Evolutionary conservation across 441 rosid species (phyloP).

Genomic region (Gossypium aridum): DNA sequence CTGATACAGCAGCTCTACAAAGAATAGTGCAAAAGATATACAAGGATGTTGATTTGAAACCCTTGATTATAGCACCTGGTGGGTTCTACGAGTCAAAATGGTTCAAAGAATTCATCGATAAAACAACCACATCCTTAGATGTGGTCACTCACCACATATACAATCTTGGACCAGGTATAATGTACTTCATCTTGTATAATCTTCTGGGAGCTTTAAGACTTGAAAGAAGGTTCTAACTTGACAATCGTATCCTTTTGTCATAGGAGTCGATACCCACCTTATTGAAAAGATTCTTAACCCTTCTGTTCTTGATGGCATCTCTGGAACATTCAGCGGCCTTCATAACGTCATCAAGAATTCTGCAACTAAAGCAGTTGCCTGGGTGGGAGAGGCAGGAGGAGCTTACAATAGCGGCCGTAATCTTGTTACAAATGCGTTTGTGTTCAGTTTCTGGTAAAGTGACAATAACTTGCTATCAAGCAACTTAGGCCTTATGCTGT

Average conservation of each 20-base stretch:
- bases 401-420: slow-evolving; percentile 90
- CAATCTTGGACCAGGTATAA: slow-evolving; percentile 91
- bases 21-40: slow-evolving; percentile 48
- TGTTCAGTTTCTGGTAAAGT: slow-evolving; percentile 84
- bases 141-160: slow-evolving; percentile 84
- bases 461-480: background rate
- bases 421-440: slow-evolving; percentile 79
- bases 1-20: slow-evolving; percentile 51
- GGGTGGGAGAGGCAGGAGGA: slow-evolving; percentile 99
- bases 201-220: background rate
- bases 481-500: background rate
- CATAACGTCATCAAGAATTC: slow-evolving; percentile 43
- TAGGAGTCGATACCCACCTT: slow-evolving; percentile 77
- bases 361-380: slow-evolving; percentile 50
- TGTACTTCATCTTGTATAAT: background rate
- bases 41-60: slow-evolving; percentile 37
- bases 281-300: slow-evolving; percentile 80
- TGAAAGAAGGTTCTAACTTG: slow-evolving; percentile 12
- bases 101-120: slow-evolving; percentile 55
- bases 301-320: slow-evolving; percentile 53
- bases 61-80: slow-evolving; percentile 75
- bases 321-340: slow-evolving; percentile 44
- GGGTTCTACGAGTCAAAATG: slow-evolving; percentile 76
- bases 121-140: slow-evolving; percentile 40
- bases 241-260: background rate